These are phyloP conservation scores for Phaeosphaeriaceae sp. DNA, from an alignment of 2,329 filamentous ascomycete species.

Conservation along the genomic window DNA sequence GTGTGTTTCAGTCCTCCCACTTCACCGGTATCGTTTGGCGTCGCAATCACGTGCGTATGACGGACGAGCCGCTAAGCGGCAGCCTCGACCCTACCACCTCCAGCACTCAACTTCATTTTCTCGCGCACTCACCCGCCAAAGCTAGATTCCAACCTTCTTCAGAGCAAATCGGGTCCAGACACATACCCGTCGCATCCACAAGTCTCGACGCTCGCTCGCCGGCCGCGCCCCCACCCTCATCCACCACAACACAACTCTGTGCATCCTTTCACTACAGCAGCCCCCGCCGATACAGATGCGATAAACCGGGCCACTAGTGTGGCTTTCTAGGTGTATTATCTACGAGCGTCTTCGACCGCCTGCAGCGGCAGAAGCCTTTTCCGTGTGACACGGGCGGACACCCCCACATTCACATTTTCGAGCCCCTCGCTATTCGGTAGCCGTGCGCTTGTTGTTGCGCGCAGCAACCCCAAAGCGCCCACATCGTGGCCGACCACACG, in stretches of 20 bases:
- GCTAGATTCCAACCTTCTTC: background rate
- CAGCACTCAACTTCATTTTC: conserved; percentile 15
- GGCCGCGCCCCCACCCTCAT: conserved; percentile 21
- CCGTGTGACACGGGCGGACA: conserved; percentile 9
- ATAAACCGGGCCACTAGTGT: conserved; percentile 25
- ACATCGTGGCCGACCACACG: conserved; percentile 20
- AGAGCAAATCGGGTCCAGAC: background rate
- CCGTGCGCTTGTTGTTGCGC: conserved; percentile 28
- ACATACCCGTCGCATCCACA: conserved; percentile 3
- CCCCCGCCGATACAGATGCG: conserved; percentile 20
- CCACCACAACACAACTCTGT: conserved; percentile 18
- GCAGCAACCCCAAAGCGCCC: conserved; percentile 24
- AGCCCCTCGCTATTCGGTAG: conserved; percentile 31
- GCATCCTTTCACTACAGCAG: conserved; percentile 12
- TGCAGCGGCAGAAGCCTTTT: conserved; percentile 2
- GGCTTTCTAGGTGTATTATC: conserved; percentile 14
- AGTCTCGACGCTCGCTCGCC: conserved; percentile 16
- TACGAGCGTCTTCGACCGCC: background rate
- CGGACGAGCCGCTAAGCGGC: conserved; percentile 22
- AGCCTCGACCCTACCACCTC: conserved; percentile 20
- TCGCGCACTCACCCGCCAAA: conserved; percentile 9
- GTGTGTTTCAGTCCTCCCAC: background rate
- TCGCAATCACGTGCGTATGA: conserved; percentile 20
- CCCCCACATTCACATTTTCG: conserved; percentile 41
- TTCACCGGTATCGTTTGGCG: background rate